Evolutionary conservation across 1,284 basidiomycete genomes (phyloP).

Genomic region (Ustilago crameri): DNA sequence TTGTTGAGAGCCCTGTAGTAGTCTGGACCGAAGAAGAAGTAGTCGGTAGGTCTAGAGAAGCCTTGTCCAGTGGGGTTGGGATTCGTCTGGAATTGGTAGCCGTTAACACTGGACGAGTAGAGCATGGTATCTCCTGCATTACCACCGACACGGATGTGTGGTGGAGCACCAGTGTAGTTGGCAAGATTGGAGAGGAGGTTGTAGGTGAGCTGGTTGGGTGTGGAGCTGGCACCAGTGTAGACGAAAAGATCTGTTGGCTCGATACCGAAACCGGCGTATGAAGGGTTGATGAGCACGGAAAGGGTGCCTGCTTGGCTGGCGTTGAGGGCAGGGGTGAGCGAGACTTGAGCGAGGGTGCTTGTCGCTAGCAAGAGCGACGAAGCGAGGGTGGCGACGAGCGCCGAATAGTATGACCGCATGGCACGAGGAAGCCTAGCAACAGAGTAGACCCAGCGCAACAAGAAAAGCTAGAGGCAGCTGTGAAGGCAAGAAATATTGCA

Average conservation of each 20-base stretch:
- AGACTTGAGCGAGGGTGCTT: constrained; percentile 15
- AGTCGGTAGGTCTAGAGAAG: constrained; percentile 24
- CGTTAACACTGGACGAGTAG: constrained; percentile 27
- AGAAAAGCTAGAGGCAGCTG: background rate
- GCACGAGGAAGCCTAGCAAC: background rate
- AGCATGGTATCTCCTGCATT: constrained; percentile 56
- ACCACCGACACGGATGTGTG: constrained; percentile 54
- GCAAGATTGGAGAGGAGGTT: constrained; percentile 54
- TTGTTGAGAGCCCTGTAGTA: constrained; percentile 46
- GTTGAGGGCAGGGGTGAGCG: constrained; percentile 28
- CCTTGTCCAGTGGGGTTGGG: constrained; percentile 32
- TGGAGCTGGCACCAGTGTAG: constrained; percentile 42
- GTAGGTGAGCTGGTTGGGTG: constrained; percentile 48
- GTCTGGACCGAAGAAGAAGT: constrained; percentile 38
- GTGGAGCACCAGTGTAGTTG: constrained; percentile 54
- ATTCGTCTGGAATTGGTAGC: constrained; percentile 28
- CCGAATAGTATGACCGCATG: constrained; percentile 32
- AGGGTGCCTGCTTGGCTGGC: constrained; percentile 28
- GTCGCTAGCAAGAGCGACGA: constrained; percentile 25
- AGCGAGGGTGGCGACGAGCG: constrained; percentile 32
- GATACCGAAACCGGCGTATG: constrained; percentile 58
- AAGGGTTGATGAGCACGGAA: constrained; percentile 49
- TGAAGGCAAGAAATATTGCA: background rate
- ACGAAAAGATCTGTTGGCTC: constrained; percentile 53
- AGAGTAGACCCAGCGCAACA: background rate